A percentile compares a stretch with the other conserved stretches of the same genome.
These are phyloP conservation scores for Glycyrrhiza uralensis DNA, from an alignment of 306 rosid species.

Conservation along the genomic window DNA sequence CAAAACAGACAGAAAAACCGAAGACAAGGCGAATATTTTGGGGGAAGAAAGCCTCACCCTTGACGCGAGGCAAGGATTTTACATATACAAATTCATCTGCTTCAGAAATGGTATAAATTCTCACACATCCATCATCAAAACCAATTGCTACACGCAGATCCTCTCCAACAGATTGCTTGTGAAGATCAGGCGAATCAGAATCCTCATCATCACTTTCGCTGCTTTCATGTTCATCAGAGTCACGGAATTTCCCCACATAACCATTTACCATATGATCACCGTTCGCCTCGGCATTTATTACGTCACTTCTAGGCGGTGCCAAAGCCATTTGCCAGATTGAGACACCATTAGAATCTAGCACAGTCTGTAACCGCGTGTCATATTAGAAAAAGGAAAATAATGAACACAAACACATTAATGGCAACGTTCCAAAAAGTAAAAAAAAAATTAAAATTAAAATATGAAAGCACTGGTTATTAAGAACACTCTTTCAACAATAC, in stretches of 20 bases:
- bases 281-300: conserved; percentile 17
- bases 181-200: conserved; percentile 34
- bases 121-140: conserved; percentile 75
- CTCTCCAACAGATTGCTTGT: conserved; percentile 28
- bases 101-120: conserved; percentile 55
- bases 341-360: conserved; percentile 60
- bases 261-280: conserved; percentile 45
- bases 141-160: conserved; percentile 62
- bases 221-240: conserved; percentile 32
- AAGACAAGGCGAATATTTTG: background rate
- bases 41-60: conserved; percentile 60
- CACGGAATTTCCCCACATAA: conserved; percentile 8
- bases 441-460: too few species aligned
- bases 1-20: background rate
- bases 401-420: background rate
- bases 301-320: conserved; percentile 31
- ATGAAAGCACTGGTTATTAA: background rate
- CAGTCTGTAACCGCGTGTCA: conserved; percentile 43
- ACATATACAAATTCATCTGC: conserved; percentile 56
- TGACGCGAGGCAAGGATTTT: conserved; percentile 76
- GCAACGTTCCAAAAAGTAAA: background rate
- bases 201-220: conserved; percentile 69
- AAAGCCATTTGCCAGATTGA: conserved; percentile 92
- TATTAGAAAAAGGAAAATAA: background rate
- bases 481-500: background rate